These are phyloP conservation scores for Hypoxylon sp. DNA, from an alignment of 2,329 filamentous ascomycete genomes.

Conservation along the genomic window DNA sequence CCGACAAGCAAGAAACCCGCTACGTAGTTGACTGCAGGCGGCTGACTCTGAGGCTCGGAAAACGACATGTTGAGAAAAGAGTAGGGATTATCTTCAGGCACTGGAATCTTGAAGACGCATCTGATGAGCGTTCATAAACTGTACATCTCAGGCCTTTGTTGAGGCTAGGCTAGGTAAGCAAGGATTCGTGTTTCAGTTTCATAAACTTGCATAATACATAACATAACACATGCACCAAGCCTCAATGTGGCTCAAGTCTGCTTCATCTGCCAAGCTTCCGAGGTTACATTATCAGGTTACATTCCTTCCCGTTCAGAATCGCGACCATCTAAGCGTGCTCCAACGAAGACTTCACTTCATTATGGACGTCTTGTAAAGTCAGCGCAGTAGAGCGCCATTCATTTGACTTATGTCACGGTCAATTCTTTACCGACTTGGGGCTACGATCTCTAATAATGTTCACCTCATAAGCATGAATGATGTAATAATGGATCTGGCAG, in stretches of 20 bases:
- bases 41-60: constrained; percentile 44
- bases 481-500: neutral
- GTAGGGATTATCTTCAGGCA: neutral
- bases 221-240: neutral
- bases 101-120: neutral
- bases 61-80: constrained; percentile 34
- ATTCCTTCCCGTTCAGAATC: no score
- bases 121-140: neutral
- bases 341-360: neutral
- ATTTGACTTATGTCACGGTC: neutral
- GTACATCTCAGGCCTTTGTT: neutral
- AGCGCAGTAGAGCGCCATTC: neutral
- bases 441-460: no score
- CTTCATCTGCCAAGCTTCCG: no score
- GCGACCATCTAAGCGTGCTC: neutral
- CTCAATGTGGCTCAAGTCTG: neutral
- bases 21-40: constrained; percentile 78
- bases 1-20: constrained; percentile 91
- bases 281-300: no score
- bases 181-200: neutral
- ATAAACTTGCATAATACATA: no score
- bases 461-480: neutral
- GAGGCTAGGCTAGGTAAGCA: neutral
- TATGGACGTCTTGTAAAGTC: neutral
- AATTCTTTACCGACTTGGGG: neutral